Conservation (phyloP, 345 rosid species). For the Bruguiera gymnorhiza region DNA sequence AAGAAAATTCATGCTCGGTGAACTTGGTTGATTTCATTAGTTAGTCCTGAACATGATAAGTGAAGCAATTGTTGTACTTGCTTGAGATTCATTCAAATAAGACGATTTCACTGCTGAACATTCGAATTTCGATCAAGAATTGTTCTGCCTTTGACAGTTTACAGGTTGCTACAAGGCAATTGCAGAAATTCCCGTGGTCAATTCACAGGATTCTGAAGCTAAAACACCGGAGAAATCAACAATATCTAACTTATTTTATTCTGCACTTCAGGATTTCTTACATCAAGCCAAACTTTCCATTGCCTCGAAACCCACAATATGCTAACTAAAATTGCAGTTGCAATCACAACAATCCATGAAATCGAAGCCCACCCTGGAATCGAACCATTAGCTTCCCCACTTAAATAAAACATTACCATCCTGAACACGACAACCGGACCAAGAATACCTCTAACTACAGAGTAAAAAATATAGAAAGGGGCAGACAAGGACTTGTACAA, state of each 20-base stretch:
- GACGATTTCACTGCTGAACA: too few species aligned
- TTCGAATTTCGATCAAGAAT: too few species aligned
- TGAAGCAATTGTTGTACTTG: too few species aligned
- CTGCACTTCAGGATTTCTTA: constrained; percentile 19
- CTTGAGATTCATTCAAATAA: too few species aligned
- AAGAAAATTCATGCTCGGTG: too few species aligned
- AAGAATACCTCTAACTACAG: constrained; percentile 58
- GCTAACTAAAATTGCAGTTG: constrained; percentile 52
- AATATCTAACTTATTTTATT: constrained; percentile 28
- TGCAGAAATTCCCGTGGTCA: background rate
- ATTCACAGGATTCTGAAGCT: background rate
- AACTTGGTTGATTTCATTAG: too few species aligned
- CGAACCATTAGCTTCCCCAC: constrained; percentile 37
- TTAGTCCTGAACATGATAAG: too few species aligned
- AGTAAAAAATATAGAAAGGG: constrained; percentile 50
- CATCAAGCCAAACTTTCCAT: constrained; percentile 56
- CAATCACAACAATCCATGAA: constrained; percentile 71
- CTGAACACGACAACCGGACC: constrained; percentile 56
- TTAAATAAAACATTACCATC: constrained; percentile 46
- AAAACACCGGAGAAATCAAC: background rate
- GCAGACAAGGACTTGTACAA: constrained; percentile 45
- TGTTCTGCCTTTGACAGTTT: too few species aligned
- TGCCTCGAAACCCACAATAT: constrained; percentile 55
- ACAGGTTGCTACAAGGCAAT: too few species aligned
- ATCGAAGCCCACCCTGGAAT: constrained; percentile 77